Evolutionary conservation across 2,329 filamentous ascomycete genomes (phyloP).

Genomic region (Fusarium longipes): DNA sequence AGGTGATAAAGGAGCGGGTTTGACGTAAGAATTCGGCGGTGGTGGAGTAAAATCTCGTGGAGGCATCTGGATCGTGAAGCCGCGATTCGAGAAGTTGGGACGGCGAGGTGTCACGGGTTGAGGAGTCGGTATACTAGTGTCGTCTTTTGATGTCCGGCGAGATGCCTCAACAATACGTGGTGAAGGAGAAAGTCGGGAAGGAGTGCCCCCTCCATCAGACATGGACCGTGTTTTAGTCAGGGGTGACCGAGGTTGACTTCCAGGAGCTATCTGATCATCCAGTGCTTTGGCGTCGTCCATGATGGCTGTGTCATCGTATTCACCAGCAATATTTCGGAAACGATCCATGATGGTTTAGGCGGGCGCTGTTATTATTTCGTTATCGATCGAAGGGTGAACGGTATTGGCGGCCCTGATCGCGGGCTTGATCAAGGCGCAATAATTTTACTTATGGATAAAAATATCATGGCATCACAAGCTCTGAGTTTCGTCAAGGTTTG

Average conservation of each 20-base stretch:
- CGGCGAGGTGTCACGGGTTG: slow-evolving; percentile 78
- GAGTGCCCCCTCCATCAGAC: slow-evolving; percentile 71
- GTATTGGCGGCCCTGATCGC: slow-evolving; percentile 34
- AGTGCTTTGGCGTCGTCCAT: slow-evolving; percentile 46
- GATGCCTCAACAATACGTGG: slow-evolving; percentile 67
- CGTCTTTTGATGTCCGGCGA: slow-evolving; percentile 72
- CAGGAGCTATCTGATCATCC: slow-evolving; percentile 31
- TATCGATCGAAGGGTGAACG: slow-evolving; percentile 3
- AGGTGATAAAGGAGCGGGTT: slow-evolving; percentile 80
- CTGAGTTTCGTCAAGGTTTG: background rate
- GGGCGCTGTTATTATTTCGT: background rate
- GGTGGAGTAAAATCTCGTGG: slow-evolving; percentile 53
- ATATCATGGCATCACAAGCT: slow-evolving; percentile 36
- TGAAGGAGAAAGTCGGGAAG: slow-evolving; percentile 67
- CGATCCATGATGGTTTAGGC: slow-evolving; percentile 38
- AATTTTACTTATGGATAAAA: background rate
- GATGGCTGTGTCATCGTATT: slow-evolving; percentile 51
- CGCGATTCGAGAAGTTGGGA: slow-evolving; percentile 69
- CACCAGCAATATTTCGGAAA: slow-evolving; percentile 26
- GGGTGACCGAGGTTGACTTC: slow-evolving; percentile 52
- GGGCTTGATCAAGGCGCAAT: slow-evolving; percentile 38
- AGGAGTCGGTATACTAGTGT: slow-evolving; percentile 64
- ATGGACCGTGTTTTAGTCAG: slow-evolving; percentile 69
- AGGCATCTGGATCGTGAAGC: slow-evolving; percentile 61
- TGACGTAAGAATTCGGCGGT: slow-evolving; percentile 55